A percentile compares a stretch with the other conserved stretches of the same genome.
phyloP scores from a whole-genome alignment of 2,329 filamentous ascomycete genomes.

The Venturia aucupariae region DNA sequence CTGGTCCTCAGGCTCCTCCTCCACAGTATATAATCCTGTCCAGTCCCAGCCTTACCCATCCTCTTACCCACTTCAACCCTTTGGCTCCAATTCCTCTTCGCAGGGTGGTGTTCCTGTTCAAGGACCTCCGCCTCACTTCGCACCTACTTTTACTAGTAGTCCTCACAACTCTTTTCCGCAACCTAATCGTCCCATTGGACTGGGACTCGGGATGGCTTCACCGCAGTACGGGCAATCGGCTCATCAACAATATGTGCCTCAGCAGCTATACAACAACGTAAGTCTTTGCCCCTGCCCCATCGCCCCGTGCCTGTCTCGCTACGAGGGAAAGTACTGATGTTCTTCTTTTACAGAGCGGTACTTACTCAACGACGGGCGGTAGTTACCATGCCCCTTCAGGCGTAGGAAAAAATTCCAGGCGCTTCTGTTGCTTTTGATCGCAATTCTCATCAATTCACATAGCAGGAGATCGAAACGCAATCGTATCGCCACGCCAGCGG shows the following conservation, averaged over 20 bases:
- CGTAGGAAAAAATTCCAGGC: not conserved
- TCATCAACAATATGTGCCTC: not conserved
- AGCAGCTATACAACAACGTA: not conserved
- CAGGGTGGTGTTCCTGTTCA: not conserved
- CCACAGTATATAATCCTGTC: not conserved
- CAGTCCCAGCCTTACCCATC: not conserved
- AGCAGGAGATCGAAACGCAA: constrained; percentile 3
- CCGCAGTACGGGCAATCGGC: not conserved
- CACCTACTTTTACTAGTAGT: not conserved
- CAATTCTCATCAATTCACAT: not conserved
- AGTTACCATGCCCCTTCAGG: not conserved
- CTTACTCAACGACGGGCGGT: not conserved
- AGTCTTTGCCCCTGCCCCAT: not conserved
- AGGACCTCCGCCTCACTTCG: not conserved
- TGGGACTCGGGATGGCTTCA: not conserved
- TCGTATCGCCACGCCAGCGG: not conserved
- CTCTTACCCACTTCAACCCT: not conserved
- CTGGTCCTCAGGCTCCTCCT: not conserved
- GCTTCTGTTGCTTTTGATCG: not conserved
- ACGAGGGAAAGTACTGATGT: not conserved
- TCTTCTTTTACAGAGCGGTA: not conserved
- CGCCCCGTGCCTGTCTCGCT: no score
- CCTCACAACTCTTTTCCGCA: not conserved
- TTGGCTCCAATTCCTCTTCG: not conserved
- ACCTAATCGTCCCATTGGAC: not conserved